These are phyloP conservation scores for Erythrophleum ivorense DNA, from an alignment of 331 rosid species.

Conservation along the genomic window DNA sequence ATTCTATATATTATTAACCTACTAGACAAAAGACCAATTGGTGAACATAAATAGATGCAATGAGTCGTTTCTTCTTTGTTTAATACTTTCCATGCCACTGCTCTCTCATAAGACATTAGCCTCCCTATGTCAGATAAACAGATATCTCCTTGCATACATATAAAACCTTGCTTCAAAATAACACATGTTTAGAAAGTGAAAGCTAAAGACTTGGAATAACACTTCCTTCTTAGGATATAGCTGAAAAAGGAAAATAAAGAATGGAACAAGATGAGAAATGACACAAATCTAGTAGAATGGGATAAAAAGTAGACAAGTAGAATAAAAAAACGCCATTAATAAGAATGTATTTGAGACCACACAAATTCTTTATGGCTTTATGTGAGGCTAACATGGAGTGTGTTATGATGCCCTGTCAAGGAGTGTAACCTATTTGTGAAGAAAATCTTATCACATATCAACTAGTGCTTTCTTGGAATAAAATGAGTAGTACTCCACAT, in stretches of 20 bases:
- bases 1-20: constrained; percentile 35
- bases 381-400: neutral
- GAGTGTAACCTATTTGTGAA: neutral
- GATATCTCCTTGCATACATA: constrained; percentile 90
- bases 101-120: constrained; percentile 92
- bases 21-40: constrained; percentile 94
- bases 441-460: neutral
- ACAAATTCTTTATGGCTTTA: neutral
- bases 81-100: constrained; percentile 98
- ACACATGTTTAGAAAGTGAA: constrained; percentile 9
- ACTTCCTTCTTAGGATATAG: no score
- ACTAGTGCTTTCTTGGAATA: no score
- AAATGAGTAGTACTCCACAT: no score
- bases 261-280: no score
- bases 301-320: neutral
- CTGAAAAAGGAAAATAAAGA: no score
- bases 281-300: neutral
- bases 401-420: neutral
- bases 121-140: constrained; percentile 99
- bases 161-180: constrained; percentile 69
- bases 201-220: neutral
- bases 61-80: constrained; percentile 94
- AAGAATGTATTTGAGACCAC: constrained; percentile 1
- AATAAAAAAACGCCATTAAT: neutral
- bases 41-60: constrained; percentile 92